Evolutionary conservation across 2,329 filamentous ascomycete genomes (phyloP).

Genomic region (Furcasterigmium furcatum): DNA sequence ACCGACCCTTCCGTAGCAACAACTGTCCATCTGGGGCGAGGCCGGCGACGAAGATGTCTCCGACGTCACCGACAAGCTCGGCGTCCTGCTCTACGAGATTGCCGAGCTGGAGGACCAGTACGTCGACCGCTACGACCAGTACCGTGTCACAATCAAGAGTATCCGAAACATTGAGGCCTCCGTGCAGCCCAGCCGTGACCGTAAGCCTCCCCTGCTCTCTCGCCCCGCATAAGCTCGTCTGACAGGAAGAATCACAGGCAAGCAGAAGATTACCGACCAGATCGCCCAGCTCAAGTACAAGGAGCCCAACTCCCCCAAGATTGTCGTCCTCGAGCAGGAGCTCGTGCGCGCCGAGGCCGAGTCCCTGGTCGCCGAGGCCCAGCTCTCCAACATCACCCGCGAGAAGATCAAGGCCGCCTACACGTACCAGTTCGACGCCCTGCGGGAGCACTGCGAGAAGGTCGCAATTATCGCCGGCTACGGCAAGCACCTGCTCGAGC

Average conservation of each 20-base stretch:
- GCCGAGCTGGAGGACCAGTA: conserved; percentile 98
- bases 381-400: conserved; percentile 98
- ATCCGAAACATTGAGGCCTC: conserved; percentile 99
- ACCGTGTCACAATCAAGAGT: conserved; percentile 98
- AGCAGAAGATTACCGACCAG: conserved; percentile 98
- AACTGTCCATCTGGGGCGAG: conserved; percentile 98
- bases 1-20: conserved; percentile 62
- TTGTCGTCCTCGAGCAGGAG: conserved; percentile 97
- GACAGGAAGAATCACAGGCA: conserved; percentile 53
- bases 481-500: conserved; percentile 95
- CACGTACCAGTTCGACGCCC: conserved; percentile 95
- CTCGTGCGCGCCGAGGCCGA: conserved; percentile 97
- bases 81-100: conserved; percentile 96
- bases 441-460: conserved; percentile 97
- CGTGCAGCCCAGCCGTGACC: conserved; percentile 94
- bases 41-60: conserved; percentile 95
- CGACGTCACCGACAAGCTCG: conserved; percentile 97
- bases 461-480: conserved; percentile 96
- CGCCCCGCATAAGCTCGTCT: conserved; percentile 6
- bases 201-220: conserved; percentile 48
- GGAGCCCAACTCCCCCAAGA: conserved; percentile 96
- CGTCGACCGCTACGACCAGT: conserved; percentile 98
- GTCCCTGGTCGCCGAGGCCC: conserved; percentile 96
- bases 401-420: conserved; percentile 99
- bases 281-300: conserved; percentile 99